A percentile compares a stretch with the other conserved stretches of the same genome.
These are phyloP conservation scores for Ichthyophthirius multifiliis DNA, from an alignment of 169 alveolate species.

Conservation along the genomic window DNA sequence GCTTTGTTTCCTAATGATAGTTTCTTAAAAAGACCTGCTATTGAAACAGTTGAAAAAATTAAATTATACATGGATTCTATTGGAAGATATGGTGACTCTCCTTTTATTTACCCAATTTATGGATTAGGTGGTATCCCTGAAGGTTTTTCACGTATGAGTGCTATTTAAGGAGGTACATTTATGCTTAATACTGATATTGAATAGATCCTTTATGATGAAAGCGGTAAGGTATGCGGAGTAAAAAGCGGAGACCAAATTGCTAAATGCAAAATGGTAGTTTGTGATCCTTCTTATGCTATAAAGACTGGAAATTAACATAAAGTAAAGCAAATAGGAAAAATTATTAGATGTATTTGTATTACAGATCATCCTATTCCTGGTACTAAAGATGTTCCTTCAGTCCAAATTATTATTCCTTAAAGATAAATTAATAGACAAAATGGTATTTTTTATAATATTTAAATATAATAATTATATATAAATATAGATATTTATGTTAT, in stretches of 20 bases:
- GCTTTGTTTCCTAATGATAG: slow-evolving; percentile 95
- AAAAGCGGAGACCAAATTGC: slow-evolving; percentile 88
- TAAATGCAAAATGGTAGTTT: slow-evolving; percentile 91
- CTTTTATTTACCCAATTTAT: slow-evolving; percentile 97
- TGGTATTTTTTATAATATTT: slow-evolving; percentile 43
- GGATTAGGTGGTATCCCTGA: slow-evolving; percentile 99
- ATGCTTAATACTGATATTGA: slow-evolving; percentile 94
- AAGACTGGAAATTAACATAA: slow-evolving; percentile 35
- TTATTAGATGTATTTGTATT: slow-evolving; percentile 93
- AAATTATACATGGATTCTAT: slow-evolving; percentile 93
- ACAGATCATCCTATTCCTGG: slow-evolving; percentile 94
- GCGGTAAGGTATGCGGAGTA: slow-evolving; percentile 92
- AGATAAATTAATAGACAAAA: slow-evolving; percentile 91
- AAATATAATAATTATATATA: background rate
- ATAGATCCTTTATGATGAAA: slow-evolving; percentile 88
- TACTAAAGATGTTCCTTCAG: slow-evolving; percentile 92
- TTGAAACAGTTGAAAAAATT: slow-evolving; percentile 90
- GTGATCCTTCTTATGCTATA: slow-evolving; percentile 94
- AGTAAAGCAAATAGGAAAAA: slow-evolving; percentile 79
- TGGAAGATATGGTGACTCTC: slow-evolving; percentile 96
- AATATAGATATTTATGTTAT: slow-evolving; percentile 91
- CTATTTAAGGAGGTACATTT: slow-evolving; percentile 97
- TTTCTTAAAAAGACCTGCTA: slow-evolving; percentile 85
- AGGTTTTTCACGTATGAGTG: slow-evolving; percentile 95
- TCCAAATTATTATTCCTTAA: slow-evolving; percentile 95